These are phyloP conservation scores for Solanum bulbocastanum DNA, from an alignment of 257 asterid species.

Conservation along the genomic window DNA sequence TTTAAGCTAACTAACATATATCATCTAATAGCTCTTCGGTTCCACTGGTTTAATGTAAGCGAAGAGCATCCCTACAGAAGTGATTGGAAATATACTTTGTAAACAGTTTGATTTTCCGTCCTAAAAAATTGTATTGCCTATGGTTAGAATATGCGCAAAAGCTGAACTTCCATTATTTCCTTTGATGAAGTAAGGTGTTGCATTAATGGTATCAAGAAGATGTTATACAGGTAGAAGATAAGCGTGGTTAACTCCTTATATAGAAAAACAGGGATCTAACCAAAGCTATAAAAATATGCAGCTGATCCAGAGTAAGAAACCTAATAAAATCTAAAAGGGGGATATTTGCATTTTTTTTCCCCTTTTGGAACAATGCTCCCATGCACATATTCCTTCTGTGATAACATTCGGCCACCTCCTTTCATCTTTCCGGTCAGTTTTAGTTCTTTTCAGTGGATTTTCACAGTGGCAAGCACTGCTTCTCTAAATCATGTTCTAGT, in stretches of 20 bases:
- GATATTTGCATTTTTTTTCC: neutral
- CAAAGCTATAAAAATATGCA: neutral
- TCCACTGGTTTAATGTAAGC: neutral
- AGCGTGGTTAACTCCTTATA: neutral
- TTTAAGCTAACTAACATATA: neutral
- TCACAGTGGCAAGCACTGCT: neutral
- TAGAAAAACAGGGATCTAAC: neutral
- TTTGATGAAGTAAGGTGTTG: neutral
- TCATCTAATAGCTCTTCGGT: neutral
- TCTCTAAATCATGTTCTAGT: neutral
- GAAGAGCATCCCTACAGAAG: neutral
- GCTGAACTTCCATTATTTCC: neutral
- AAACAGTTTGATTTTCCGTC: neutral
- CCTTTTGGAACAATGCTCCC: neutral
- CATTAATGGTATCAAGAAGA: neutral
- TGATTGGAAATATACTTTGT: neutral
- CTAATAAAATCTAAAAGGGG: neutral
- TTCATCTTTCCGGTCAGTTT: neutral
- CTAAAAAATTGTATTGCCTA: neutral
- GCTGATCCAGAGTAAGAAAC: neutral
- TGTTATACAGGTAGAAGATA: neutral
- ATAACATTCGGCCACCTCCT: neutral
- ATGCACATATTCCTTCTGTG: neutral
- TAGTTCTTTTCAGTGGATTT: neutral
- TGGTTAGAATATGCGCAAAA: neutral